Evolutionary conservation across 352 stramenopile genomes (phyloP), one percentile per base, ranked within the genome.

Genomic region (Phytopythium chamaehyphon): DNA sequence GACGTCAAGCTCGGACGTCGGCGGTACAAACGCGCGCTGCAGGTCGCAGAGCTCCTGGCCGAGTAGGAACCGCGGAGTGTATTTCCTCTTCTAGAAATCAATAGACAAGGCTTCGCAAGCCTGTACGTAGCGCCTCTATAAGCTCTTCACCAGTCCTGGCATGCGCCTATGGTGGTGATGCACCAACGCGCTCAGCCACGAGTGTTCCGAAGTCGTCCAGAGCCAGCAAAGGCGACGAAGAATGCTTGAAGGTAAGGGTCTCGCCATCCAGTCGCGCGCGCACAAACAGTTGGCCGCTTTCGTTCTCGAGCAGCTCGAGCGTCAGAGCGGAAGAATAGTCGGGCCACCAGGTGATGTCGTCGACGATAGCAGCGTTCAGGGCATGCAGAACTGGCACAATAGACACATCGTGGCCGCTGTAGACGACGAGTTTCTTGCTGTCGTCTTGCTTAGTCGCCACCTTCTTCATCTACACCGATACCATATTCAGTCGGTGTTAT

Each of bases 341-440:
- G 2, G 83, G 83, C 83, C 83, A 94, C 65, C 69, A 90, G 11
- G 42, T 54, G 14, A 69, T 60, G 36, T 81, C 51, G 16, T 80
- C 57, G 16, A 67, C 60, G 23, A 88, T 50, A 18, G 69, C 43
- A 10, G 67, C 71, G 45, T 76, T 55, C 19, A 90, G 66, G 1
- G 73, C 76, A 49, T 86, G 76, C n/a, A 94, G 62, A n/a, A 90
- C 57, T 1, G 81, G 78, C 16, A 94, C 62, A 40, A 94, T 59
- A 16, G 81, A 90, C 21, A 92, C 66, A 51, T 94, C 83, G 54
- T 94, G 83, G 35, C 83, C 83, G 46, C 81, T 92, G 69, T 92
- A 94, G 23, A 91, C 61, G 37, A 89, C 57, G 24, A 93, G 59
- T 40, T 67, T 75, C 58, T 86, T 84, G 42, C 50, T 65, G 47